Conservation (phyloP, 352 stramenopile species). For the Phytophthora uliginosa region DNA sequence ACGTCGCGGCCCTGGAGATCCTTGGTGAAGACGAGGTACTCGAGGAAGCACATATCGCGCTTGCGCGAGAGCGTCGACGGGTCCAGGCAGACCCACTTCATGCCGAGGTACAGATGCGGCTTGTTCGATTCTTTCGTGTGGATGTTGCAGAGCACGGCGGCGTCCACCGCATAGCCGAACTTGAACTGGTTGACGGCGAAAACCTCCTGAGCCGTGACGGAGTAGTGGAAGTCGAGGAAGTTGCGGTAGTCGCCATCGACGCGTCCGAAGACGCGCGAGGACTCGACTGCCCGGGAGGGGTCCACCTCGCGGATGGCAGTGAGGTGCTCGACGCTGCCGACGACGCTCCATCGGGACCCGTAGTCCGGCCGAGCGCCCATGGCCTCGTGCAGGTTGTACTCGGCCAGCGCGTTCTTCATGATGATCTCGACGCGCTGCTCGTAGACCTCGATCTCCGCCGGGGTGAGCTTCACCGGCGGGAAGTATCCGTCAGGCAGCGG, state of each 20-base stretch:
- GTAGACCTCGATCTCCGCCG: slow-evolving; percentile 41
- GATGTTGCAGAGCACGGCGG: slow-evolving; percentile 77
- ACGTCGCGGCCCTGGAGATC: slow-evolving; percentile 69
- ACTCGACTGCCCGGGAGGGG: slow-evolving; percentile 40
- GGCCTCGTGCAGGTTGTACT: slow-evolving; percentile 56
- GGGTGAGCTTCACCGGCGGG: slow-evolving; percentile 41
- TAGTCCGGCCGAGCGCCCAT: slow-evolving; percentile 49
- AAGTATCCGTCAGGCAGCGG: slow-evolving; percentile 53
- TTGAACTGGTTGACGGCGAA: slow-evolving; percentile 82
- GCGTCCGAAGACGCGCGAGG: slow-evolving; percentile 67
- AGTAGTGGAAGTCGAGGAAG: slow-evolving; percentile 80
- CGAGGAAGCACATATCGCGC: slow-evolving; percentile 77
- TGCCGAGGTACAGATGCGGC: slow-evolving; percentile 72
- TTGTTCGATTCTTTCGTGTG: slow-evolving; percentile 59
- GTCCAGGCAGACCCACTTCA: slow-evolving; percentile 85
- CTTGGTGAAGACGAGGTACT: slow-evolving; percentile 81
- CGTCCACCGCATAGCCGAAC: slow-evolving; percentile 71
- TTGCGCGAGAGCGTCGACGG: slow-evolving; percentile 69
- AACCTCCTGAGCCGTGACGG: slow-evolving; percentile 58
- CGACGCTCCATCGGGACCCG: slow-evolving; percentile 42
- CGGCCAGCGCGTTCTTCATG: slow-evolving; percentile 52
- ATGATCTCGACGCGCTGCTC: slow-evolving; percentile 51
- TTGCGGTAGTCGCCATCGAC: slow-evolving; percentile 72
- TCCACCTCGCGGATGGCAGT: slow-evolving; percentile 51
- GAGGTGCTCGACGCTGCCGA: slow-evolving; percentile 49